Percentiles rank a stretch among this genome's conserved stretches.
phyloP scores from a whole-genome alignment of 2,329 filamentous ascomycete genomes.

The Remersonia thermophila region DNA sequence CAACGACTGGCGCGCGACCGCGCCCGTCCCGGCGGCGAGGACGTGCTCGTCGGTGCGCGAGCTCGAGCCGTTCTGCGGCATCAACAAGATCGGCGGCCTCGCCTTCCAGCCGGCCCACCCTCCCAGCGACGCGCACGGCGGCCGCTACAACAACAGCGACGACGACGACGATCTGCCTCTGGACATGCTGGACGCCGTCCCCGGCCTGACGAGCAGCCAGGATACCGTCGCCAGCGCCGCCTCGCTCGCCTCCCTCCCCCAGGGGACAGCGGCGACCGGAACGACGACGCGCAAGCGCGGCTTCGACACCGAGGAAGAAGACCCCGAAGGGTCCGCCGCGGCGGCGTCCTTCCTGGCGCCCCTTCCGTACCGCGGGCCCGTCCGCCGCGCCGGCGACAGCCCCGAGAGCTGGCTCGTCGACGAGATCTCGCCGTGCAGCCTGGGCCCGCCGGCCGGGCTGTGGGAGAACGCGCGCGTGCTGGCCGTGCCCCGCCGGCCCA shows the following conservation, averaged over 20 bases:
- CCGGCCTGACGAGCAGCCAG: constrained; percentile 40
- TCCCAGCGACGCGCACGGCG: constrained; percentile 14
- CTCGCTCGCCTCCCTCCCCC: constrained; percentile 11
- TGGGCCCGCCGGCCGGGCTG: constrained; percentile 25
- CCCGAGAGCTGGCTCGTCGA: constrained; percentile 24
- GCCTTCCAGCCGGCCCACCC: constrained; percentile 39
- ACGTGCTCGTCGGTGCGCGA: constrained; percentile 34
- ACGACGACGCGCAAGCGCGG: constrained; percentile 32
- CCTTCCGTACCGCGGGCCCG: constrained; percentile 12
- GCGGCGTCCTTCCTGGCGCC: too few relatives aligned
- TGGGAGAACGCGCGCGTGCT: constrained; percentile 27
- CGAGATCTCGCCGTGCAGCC: constrained; percentile 28
- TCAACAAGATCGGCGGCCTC: constrained; percentile 62
- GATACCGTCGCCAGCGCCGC: constrained; percentile 33
- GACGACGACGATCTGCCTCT: constrained; percentile 7
- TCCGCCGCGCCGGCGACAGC: constrained; percentile 14
- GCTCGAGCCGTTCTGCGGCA: constrained; percentile 67
- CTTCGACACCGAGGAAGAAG: constrained; percentile 33
- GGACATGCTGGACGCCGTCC: constrained; percentile 16
- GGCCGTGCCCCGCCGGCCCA: constrained; percentile 31
- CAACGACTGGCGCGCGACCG: constrained; percentile 4
- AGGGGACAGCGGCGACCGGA: constrained; percentile 6
- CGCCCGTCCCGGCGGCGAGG: neutral
- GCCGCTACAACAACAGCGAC: constrained; percentile 14
- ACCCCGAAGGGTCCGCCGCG: too few relatives aligned